These are phyloP conservation scores for Phanerochaete sordida DNA, from an alignment of 768 basidiomycete genomes.

Conservation along the genomic window DNA sequence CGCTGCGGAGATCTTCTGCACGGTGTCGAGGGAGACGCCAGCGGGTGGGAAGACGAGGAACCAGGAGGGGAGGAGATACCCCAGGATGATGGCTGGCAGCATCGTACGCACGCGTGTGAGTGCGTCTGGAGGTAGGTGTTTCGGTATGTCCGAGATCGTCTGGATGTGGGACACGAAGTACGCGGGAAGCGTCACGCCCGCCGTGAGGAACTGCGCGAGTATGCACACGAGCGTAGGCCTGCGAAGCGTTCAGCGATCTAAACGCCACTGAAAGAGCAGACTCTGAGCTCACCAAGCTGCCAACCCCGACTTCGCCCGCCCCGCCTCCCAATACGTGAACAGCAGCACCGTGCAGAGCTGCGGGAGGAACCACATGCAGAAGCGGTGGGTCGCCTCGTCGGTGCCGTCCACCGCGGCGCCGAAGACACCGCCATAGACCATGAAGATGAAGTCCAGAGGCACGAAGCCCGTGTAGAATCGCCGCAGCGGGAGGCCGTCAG, in stretches of 20 bases:
- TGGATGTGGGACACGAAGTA: slow-evolving; percentile 9
- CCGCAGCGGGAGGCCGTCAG: slow-evolving; percentile 11
- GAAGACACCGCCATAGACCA: slow-evolving; percentile 8
- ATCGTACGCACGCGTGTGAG: not conserved
- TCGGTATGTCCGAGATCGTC: not conserved
- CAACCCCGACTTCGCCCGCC: slow-evolving; percentile 1
- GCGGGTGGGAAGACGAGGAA: slow-evolving; percentile 5
- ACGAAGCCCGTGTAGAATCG: slow-evolving; percentile 4
- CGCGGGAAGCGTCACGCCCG: slow-evolving; percentile 8
- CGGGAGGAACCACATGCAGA: slow-evolving; percentile 15
- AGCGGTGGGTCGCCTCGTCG: slow-evolving; percentile 11
- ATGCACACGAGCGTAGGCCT: slow-evolving; percentile 10
- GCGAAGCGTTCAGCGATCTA: not conserved
- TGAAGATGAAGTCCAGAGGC: slow-evolving; percentile 7
- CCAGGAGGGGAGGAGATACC: slow-evolving; percentile 5
- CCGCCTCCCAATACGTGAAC: slow-evolving; percentile 14
- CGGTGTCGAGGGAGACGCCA: not conserved
- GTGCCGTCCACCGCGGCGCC: slow-evolving; percentile 11
- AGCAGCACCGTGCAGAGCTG: slow-evolving; percentile 10
- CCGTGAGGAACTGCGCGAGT: slow-evolving; percentile 9
- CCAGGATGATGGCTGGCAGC: slow-evolving; percentile 4
- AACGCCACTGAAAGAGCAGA: not conserved
- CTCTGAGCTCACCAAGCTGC: not conserved
- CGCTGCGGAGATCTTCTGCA: slow-evolving; percentile 11
- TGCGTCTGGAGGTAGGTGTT: not conserved